Evolutionary conservation across 2,329 filamentous ascomycete species (phyloP).

Genomic region (Corynespora cassiicola): DNA sequence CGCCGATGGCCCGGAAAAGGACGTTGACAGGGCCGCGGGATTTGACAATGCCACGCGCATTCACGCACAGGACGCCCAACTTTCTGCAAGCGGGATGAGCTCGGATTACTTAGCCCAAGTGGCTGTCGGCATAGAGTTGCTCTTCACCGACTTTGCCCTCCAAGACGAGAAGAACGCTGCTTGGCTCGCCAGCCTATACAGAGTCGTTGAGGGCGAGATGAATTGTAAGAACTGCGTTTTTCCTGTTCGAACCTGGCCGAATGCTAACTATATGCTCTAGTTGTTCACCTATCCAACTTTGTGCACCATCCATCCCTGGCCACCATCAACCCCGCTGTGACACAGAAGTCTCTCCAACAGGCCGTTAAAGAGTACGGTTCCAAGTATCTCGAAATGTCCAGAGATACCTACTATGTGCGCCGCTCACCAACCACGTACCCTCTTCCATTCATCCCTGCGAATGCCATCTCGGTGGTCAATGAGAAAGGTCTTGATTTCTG

Average conservation of each 20-base stretch:
- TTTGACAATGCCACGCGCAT: neutral
- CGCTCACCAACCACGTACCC: conserved; percentile 38
- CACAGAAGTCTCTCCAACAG: conserved; percentile 33
- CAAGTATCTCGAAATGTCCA: conserved; percentile 26
- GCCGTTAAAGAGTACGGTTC: conserved; percentile 29
- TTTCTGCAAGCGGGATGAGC: too few relatives aligned
- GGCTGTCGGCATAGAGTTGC: conserved; percentile 37
- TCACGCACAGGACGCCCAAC: too few relatives aligned
- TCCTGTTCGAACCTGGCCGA: neutral
- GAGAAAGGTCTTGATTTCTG: conserved; percentile 41
- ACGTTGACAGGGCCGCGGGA: neutral
- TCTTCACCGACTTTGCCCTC: conserved; percentile 45
- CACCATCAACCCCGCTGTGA: conserved; percentile 38
- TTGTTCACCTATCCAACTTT: conserved; percentile 39
- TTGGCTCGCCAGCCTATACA: conserved; percentile 35
- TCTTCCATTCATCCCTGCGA: conserved; percentile 30
- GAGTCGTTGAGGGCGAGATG: conserved; percentile 28
- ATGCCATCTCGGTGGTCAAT: conserved; percentile 30
- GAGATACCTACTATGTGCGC: conserved; percentile 36
- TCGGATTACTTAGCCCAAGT: conserved; percentile 39
- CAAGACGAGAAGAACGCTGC: conserved; percentile 28
- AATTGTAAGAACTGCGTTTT: too few relatives aligned
- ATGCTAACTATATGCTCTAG: conserved; percentile 14
- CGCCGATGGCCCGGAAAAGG: too few relatives aligned
- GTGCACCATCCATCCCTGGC: conserved; percentile 36